Conservation (phyloP, 176 grass and related monocot genomes). For the Hyparrhenia diplandra region DNA sequence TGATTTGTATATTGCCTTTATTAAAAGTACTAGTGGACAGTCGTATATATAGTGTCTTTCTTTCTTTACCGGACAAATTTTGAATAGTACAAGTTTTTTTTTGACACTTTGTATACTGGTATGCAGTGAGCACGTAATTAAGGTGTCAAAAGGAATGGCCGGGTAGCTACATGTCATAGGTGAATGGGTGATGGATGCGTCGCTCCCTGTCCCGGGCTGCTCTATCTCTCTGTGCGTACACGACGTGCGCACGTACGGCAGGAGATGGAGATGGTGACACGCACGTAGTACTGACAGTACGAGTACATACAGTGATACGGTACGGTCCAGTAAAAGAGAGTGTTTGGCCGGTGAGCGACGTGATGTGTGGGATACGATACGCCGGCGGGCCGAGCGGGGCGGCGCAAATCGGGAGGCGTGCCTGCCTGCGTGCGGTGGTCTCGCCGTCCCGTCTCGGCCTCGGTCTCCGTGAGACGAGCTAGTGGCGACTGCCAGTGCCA, state of each 20-base stretch:
- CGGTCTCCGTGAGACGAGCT: not conserved
- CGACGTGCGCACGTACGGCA: slow-evolving; percentile 12
- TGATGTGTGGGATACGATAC: slow-evolving; percentile 35
- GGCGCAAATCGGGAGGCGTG: slow-evolving; percentile 26
- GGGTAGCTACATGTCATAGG: not conserved
- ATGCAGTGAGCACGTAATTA: too few relatives aligned
- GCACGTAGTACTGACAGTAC: not conserved
- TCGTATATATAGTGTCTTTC: too few relatives aligned
- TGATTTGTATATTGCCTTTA: too few relatives aligned
- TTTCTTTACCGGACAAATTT: too few relatives aligned
- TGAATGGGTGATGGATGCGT: not conserved
- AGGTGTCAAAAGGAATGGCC: slow-evolving; percentile 13
- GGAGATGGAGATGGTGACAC: not conserved
- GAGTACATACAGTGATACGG: too few relatives aligned
- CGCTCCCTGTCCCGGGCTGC: not conserved
- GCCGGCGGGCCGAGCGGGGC: not conserved
- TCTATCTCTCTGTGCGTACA: not conserved
- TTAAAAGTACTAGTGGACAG: too few relatives aligned
- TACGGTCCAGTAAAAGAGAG: too few relatives aligned
- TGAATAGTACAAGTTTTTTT: too few relatives aligned
- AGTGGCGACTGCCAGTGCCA: too few relatives aligned
- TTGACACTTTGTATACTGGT: too few relatives aligned
- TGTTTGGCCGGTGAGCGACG: not conserved
- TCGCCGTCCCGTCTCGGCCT: not conserved
- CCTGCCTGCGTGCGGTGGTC: not conserved